These are phyloP conservation scores for Aspergillus ochraceoroseus DNA, from an alignment of 2,329 filamentous ascomycete species.

Conservation along the genomic window DNA sequence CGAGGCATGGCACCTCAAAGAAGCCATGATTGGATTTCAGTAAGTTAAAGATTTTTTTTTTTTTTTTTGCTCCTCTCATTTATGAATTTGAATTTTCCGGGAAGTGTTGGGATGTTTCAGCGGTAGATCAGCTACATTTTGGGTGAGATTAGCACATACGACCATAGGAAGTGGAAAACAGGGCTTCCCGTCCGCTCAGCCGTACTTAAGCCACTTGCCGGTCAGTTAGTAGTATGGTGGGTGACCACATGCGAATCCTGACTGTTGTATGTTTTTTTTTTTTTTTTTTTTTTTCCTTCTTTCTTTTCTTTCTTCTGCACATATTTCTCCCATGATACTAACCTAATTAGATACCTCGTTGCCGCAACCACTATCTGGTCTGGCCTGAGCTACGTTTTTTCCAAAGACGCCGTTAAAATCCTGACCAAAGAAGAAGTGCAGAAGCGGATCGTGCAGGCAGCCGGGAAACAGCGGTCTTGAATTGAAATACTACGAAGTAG, in stretches of 20 bases:
- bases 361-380: conserved; percentile 90
- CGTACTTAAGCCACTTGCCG: conserved; percentile 48
- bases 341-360: conserved; percentile 65
- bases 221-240: conserved; percentile 48
- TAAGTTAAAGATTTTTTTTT: conserved; percentile 27
- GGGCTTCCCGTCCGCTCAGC: conserved; percentile 49
- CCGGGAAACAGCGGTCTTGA: conserved; percentile 22
- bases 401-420: conserved; percentile 88
- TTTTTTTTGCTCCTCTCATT: background rate
- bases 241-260: conserved; percentile 48
- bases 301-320: background rate
- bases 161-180: conserved; percentile 48
- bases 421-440: conserved; percentile 49
- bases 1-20: conserved; percentile 51
- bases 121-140: too few species aligned
- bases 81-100: background rate
- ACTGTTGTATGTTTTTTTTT: conserved; percentile 42
- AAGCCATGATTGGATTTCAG: conserved; percentile 55
- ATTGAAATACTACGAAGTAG: background rate
- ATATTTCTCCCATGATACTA: conserved; percentile 4
- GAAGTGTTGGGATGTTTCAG: too few species aligned
- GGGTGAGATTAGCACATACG: conserved; percentile 36
- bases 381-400: conserved; percentile 84
- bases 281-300: conserved; percentile 1
- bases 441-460: conserved; percentile 32